Base-by-base conservation (phyloP, 2,329 filamentous ascomycete genomes). In the Monilinia fructicola region DNA sequence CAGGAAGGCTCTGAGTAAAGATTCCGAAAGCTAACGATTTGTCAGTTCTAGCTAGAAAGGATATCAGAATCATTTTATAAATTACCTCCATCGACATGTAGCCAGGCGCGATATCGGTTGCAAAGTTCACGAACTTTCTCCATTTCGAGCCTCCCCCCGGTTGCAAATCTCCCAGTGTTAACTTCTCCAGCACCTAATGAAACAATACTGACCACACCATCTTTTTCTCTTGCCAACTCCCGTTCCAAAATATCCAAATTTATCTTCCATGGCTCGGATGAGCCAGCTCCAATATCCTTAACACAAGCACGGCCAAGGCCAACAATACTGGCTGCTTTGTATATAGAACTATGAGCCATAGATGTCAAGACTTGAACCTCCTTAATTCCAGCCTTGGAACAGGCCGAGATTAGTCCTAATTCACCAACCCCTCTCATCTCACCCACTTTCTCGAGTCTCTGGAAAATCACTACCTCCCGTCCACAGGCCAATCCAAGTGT, bases 141-240 rank as follows among this genome's bases (percentile, higher is more conserved):
- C 81, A 88, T 72, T 12, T 69, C 67, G 2, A 68, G 74, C 3
- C 77, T 70, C 1, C 80, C 85, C 1, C 78, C 78, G 42, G 83
- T 90, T 38, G 91, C 89, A 76, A 93, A 97, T 6, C 88, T 82
- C 0, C 93, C 93, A 0, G 93, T 96, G 73, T 98, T 97, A 38
- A 97, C 92, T 78, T 98, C 94, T 1, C 91, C 91, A 7, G 89
- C 90, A 53, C 92, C 93, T n/a, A 97, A 79, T 5, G 84, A 87
- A 48, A 97, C 86, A 68, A 97, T 91, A 60, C 84, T 90, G n/a
- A 84, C 90, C 16, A 85, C 82, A 3, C 83, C 83, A 0, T 79
- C 76, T 46, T 76, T 78, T 66, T 68, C 68, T 71, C 75, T 74
- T 63, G 79, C 73, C 21, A 96, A 79, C 66, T 86, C 83, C 55